Base-by-base conservation (phyloP, 1,284 basidiomycete genomes). In the Tremellales sp. region DNA sequence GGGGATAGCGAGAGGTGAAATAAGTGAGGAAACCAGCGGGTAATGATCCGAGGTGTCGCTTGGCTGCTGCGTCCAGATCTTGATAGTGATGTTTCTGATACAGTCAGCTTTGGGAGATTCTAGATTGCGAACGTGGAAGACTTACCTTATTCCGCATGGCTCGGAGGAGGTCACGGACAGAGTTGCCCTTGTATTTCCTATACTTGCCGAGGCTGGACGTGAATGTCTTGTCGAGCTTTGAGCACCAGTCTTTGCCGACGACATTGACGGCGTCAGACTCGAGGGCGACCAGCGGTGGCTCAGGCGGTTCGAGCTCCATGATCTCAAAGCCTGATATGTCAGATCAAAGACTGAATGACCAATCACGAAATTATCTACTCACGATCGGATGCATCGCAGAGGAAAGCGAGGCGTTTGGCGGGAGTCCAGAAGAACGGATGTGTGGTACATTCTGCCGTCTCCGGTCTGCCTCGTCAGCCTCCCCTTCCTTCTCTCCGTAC, bases 381-480 rank as follows among this genome's bases (percentile, higher is more conserved):
- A 68, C 92, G 83, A 72, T 98, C 94, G 0, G 91, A 97, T 0
- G 91, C 89, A 59, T 98, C 94, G 73, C 96, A 93, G 13, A 99
- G 77, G 81, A 98, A 99, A 42, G 82, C 84, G 2, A 99, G 77
- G 29, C 93, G 82, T 58, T 87, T 84, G 12, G 81, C 84, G 0
- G 92, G 78, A 53, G 88, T 84, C 96, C 94, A 99, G 78, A 97
- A 99, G 79, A 90, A 96, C 0, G 94, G 94, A 73, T 98, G 93
- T 22, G 87, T 78, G 17, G 97, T 78, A 67, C 88, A 89, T 29
- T 83, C 83, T 11, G 82, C 82, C 3, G 93, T 96, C 54, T 90
- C 86, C 0, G 93, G 94, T 60, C 94, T 92, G 48, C 17, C 13
- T 22, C 8, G 31, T 45, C 39, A 46, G 27, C 21, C 17, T 22